Conservation (phyloP, 2,329 filamentous ascomycete species). For the Aspergillus tamarii region DNA sequence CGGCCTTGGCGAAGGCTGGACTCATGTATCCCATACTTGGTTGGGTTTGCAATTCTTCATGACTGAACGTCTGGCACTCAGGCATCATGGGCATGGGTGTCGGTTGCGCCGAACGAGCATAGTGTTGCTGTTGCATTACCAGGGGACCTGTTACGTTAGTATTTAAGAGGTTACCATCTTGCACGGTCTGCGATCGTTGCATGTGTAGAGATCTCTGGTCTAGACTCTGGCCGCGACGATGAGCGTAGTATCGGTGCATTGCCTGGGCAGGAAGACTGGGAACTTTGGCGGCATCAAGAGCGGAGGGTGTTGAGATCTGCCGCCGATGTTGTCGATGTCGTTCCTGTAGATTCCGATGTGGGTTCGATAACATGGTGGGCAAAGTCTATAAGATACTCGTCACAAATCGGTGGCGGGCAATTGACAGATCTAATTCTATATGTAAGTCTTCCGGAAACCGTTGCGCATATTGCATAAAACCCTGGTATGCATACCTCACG, state of each 20-base stretch:
- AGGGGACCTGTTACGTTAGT: conserved; percentile 60
- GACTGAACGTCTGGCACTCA: conserved; percentile 33
- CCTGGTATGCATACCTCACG: conserved; percentile 64
- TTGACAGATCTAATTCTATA: conserved; percentile 47
- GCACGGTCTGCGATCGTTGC: conserved; percentile 49
- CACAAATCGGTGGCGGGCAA: conserved; percentile 19
- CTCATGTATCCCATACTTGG: conserved; percentile 26
- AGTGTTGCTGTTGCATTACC: conserved; percentile 86
- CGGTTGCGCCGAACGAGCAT: conserved; percentile 36
- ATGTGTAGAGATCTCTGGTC: conserved; percentile 68
- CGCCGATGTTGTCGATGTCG: conserved; percentile 78
- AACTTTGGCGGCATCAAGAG: conserved; percentile 75
- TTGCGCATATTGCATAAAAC: conserved; percentile 13
- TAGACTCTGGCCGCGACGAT: conserved; percentile 83
- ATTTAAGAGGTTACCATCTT: conserved; percentile 58
- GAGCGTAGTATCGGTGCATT: conserved; percentile 60
- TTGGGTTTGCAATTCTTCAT: conserved; percentile 35
- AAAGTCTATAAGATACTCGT: conserved; percentile 23
- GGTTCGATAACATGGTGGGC: conserved; percentile 76
- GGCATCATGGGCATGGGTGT: conserved; percentile 28
- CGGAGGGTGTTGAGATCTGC: conserved; percentile 82
- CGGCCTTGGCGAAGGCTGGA: conserved; percentile 22
- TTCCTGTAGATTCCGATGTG: conserved; percentile 71
- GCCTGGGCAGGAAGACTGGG: conserved; percentile 61
- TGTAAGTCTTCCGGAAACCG: conserved; percentile 19